Evolutionary conservation across 1,284 basidiomycete species (phyloP).

Genomic region (Ustilago tritici): DNA sequence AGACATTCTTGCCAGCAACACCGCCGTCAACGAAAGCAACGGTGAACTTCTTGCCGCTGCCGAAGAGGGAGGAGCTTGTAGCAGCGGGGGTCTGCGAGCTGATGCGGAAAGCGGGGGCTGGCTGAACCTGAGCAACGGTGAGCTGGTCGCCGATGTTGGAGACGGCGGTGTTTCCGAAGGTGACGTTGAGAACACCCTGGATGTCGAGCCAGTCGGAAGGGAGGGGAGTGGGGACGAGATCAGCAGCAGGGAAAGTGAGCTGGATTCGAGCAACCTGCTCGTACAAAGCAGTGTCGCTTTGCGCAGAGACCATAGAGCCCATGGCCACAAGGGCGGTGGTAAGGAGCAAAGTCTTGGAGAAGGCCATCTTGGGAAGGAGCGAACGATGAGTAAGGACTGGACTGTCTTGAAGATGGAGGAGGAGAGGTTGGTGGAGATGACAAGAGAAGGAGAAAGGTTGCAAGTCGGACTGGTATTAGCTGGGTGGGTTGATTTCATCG

Average conservation of each 20-base stretch:
- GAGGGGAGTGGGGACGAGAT: conserved; percentile 37
- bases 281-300: conserved; percentile 45
- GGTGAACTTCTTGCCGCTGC: conserved; percentile 38
- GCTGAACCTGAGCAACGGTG: conserved; percentile 49
- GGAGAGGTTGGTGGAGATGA: conserved; percentile 12
- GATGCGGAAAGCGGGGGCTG: conserved; percentile 47
- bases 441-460: background rate
- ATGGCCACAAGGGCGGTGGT: conserved; percentile 39
- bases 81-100: conserved; percentile 34
- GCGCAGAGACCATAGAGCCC: conserved; percentile 41
- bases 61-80: conserved; percentile 24
- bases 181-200: conserved; percentile 54
- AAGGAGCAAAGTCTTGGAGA: conserved; percentile 45
- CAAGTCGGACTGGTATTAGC: background rate
- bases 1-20: conserved; percentile 49
- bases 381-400: conserved; percentile 13
- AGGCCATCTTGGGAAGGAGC: conserved; percentile 27
- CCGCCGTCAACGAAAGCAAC: conserved; percentile 47
- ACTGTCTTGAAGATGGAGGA: conserved; percentile 2
- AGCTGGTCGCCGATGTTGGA: conserved; percentile 47
- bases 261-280: conserved; percentile 48
- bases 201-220: conserved; percentile 51
- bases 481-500: background rate
- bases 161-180: conserved; percentile 41
- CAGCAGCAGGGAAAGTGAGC: conserved; percentile 52